Evolutionary conservation across 768 basidiomycete species (phyloP).

Genomic region (Calocybe cyanea): DNA sequence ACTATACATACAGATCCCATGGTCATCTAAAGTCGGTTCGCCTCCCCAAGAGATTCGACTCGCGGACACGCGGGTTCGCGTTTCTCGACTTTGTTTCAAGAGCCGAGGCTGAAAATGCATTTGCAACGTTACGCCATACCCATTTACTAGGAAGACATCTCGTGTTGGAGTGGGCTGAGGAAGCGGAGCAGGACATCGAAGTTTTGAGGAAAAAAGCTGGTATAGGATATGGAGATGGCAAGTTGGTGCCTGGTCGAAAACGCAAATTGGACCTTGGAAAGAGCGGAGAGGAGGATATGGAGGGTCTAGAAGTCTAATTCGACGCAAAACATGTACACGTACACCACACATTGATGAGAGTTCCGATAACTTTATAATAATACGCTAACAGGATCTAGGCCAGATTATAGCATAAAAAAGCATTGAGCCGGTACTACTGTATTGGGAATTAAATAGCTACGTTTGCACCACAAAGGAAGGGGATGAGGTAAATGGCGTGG

Average conservation of each 20-base stretch:
- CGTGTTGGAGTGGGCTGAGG: conserved; percentile 92
- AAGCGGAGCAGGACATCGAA: conserved; percentile 76
- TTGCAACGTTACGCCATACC: conserved; percentile 82
- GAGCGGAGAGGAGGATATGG: conserved; percentile 32
- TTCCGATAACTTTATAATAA: background rate
- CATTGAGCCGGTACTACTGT: too few relatives aligned
- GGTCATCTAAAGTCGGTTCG: conserved; percentile 94
- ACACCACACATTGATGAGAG: background rate
- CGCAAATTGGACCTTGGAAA: conserved; percentile 60
- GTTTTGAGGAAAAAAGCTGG: conserved; percentile 75
- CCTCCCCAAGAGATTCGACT: conserved; percentile 87
- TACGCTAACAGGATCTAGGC: too few relatives aligned
- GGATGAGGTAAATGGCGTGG: too few relatives aligned
- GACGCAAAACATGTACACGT: background rate
- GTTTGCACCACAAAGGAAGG: too few relatives aligned
- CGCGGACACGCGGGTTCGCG: conserved; percentile 88
- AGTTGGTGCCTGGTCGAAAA: conserved; percentile 70
- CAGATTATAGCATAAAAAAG: too few relatives aligned
- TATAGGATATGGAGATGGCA: conserved; percentile 69
- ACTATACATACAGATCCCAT: conserved; percentile 57
- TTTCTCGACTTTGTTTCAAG: conserved; percentile 93
- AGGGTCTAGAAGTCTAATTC: conserved; percentile 26
- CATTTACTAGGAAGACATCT: conserved; percentile 95
- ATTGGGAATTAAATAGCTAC: too few relatives aligned
- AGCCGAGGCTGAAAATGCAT: conserved; percentile 88